Evolutionary conservation across 169 alveolate species (phyloP).

Genomic region (Cryptosporidium sp.): DNA sequence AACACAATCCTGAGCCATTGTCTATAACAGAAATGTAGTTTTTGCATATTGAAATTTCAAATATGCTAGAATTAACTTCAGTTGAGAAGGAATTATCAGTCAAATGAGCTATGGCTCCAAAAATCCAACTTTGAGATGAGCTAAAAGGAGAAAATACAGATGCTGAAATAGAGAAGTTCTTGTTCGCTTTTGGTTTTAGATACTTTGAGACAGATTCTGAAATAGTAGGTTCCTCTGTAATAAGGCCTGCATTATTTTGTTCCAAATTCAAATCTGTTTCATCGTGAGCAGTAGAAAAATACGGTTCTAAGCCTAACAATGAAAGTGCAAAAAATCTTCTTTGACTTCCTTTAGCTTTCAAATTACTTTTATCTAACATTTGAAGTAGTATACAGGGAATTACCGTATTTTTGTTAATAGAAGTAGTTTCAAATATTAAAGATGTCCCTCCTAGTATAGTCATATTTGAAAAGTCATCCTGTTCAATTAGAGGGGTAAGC

Average conservation of each 20-base stretch:
- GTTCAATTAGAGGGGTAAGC: slow-evolving; percentile 10
- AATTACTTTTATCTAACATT: not conserved
- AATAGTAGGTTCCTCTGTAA: not conserved
- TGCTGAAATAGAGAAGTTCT: slow-evolving; percentile 4
- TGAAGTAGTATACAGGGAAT: slow-evolving; percentile 56
- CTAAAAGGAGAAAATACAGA: slow-evolving; percentile 41
- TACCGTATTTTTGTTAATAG: slow-evolving; percentile 14
- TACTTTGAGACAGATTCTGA: slow-evolving; percentile 2
- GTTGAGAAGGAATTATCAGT: slow-evolving; percentile 84
- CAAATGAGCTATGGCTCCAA: slow-evolving; percentile 89
- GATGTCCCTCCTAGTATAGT: slow-evolving; percentile 14
- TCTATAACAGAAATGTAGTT: slow-evolving; percentile 82
- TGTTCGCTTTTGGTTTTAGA: slow-evolving; percentile 30
- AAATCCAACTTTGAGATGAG: slow-evolving; percentile 84
- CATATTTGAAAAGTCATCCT: slow-evolving; percentile 1
- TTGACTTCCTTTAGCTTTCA: not conserved
- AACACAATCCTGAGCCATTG: slow-evolving; percentile 87
- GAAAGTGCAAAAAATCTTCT: slow-evolving; percentile 30
- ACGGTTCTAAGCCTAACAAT: slow-evolving; percentile 52
- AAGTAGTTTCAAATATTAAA: slow-evolving; percentile 4
- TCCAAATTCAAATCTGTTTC: not conserved
- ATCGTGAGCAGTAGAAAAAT: not conserved
- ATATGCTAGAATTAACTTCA: not conserved
- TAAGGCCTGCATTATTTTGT: not conserved
- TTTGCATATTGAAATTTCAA: not conserved